Evolutionary conservation across 1,139 yeast genomes (phyloP).

Genomic region (Saccharomyces hybrid): DNA sequence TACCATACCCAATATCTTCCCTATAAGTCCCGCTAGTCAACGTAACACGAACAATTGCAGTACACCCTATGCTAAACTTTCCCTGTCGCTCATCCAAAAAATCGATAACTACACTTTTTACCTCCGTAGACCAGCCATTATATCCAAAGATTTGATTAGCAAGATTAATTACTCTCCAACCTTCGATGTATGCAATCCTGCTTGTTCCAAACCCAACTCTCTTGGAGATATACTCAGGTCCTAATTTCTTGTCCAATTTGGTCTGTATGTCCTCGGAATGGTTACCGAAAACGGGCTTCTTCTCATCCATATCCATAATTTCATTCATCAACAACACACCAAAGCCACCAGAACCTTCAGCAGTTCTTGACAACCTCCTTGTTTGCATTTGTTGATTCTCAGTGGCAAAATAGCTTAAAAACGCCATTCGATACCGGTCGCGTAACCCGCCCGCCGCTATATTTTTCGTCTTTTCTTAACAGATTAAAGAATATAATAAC

Average conservation of each 20-base stretch:
- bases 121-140: constrained; percentile 74
- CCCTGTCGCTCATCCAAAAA: constrained; percentile 56
- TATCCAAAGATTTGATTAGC: constrained; percentile 79
- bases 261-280: constrained; percentile 31
- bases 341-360: not conserved
- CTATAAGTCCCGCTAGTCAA: constrained; percentile 68
- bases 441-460: constrained; percentile 1
- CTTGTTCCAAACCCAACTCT: constrained; percentile 73
- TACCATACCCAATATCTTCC: constrained; percentile 79
- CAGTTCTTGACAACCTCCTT: not conserved
- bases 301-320: constrained; percentile 20
- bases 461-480: not conserved
- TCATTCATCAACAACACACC: not conserved
- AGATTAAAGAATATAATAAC: not conserved
- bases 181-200: constrained; percentile 66
- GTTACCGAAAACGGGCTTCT: constrained; percentile 15
- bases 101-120: constrained; percentile 59
- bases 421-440: not conserved
- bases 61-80: constrained; percentile 53
- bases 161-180: constrained; percentile 70
- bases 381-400: not conserved
- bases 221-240: constrained; percentile 83
- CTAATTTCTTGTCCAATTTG: constrained; percentile 55
- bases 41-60: constrained; percentile 64
- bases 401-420: not conserved